These are phyloP conservation scores for Mariannaea elegans DNA, from an alignment of 2,329 filamentous ascomycete genomes.

Conservation along the genomic window DNA sequence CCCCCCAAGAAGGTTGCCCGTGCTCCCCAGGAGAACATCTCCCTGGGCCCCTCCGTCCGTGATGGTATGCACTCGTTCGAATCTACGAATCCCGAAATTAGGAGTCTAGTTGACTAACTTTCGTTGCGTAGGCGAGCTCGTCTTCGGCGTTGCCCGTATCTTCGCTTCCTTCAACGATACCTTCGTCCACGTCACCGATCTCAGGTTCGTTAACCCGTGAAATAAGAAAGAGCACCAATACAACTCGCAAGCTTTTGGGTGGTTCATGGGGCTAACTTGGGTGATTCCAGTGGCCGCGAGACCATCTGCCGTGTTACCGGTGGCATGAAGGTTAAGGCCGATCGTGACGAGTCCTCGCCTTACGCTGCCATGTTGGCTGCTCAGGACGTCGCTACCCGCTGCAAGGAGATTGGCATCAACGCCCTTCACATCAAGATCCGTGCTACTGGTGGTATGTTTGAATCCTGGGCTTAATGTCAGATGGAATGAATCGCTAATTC, in stretches of 20 bases:
- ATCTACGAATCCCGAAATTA: constrained; percentile 2
- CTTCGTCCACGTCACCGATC: constrained; percentile 99
- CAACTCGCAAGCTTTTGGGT: constrained; percentile 15
- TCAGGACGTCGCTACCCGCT: constrained; percentile 93
- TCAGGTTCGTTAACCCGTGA: constrained; percentile 70
- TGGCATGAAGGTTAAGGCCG: constrained; percentile 99
- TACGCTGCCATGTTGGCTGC: constrained; percentile 99
- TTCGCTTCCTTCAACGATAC: constrained; percentile 93
- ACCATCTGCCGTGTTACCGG: constrained; percentile 99
- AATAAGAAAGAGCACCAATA: constrained; percentile 17
- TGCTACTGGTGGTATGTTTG: constrained; percentile 87
- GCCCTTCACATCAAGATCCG: constrained; percentile 99
- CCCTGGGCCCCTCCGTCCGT: constrained; percentile 93
- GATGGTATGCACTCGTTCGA: constrained; percentile 72
- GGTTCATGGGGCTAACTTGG: constrained; percentile 42
- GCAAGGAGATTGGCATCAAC: constrained; percentile 78
- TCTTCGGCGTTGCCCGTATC: constrained; percentile 98
- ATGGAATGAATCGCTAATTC: too few relatives aligned
- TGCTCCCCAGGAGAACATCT: constrained; percentile 96
- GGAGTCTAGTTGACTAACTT: constrained; percentile 26
- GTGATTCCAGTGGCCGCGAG: constrained; percentile 93
- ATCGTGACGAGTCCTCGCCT: constrained; percentile 99
- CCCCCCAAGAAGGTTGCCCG: constrained; percentile 90
- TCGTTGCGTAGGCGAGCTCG: constrained; percentile 78
- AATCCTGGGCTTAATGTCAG: not conserved